Evolutionary conservation across 306 rosid genomes (phyloP).

Genomic region (Cucumis sativus): Cucumber_9930_V3 NC_026658.2:16971501-16972000

Average conservation of each 20-base stretch:
- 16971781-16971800: not conserved
- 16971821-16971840: slow-evolving; percentile 89
- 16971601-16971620: not conserved
- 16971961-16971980: slow-evolving; percentile 83
- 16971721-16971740: not conserved
- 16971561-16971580: not conserved
- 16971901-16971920: slow-evolving; percentile 76
- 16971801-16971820: slow-evolving; percentile 80
- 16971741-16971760: not conserved
- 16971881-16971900: slow-evolving; percentile 84
- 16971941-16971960: slow-evolving; percentile 91
- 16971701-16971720: not conserved
- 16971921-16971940: slow-evolving; percentile 82
- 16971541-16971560: not conserved
- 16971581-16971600: not conserved
- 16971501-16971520: not conserved
- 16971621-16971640: not conserved
- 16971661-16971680: not conserved
- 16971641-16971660: not conserved
- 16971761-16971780: not conserved
- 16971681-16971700: not conserved
- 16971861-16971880: slow-evolving; percentile 91
- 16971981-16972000: slow-evolving; percentile 82
- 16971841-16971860: slow-evolving; percentile 86
- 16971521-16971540: not conserved